phyloP scores from a whole-genome alignment of 352 stramenopile species.

The Pythium sukuiense region DNA sequence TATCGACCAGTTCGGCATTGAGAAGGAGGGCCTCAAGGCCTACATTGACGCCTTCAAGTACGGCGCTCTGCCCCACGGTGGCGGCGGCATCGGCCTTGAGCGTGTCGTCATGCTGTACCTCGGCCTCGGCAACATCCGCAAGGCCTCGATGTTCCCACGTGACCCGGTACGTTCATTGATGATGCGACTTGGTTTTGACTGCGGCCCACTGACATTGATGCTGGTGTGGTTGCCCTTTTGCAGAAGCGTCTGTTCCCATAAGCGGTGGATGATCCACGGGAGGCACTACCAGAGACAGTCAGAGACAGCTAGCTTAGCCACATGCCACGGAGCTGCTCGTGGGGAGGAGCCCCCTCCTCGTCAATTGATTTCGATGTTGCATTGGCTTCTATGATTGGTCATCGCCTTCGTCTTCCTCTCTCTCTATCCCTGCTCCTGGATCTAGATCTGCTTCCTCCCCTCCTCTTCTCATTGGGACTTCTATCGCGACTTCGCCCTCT shows the following conservation, averaged over 20 bases:
- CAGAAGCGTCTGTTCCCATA: slow-evolving; percentile 72
- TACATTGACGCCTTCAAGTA: slow-evolving; percentile 99
- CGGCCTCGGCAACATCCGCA: slow-evolving; percentile 98
- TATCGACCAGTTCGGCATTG: slow-evolving; percentile 84
- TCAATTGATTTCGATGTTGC: background rate
- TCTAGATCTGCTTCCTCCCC: background rate
- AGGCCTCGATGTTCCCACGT: slow-evolving; percentile 98
- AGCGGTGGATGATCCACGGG: slow-evolving; percentile 9
- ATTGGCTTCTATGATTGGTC: background rate
- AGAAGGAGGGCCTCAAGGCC: slow-evolving; percentile 89
- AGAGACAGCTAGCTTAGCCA: background rate
- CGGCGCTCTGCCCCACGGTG: slow-evolving; percentile 97
- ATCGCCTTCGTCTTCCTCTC: background rate
- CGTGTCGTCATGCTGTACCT: slow-evolving; percentile 99
- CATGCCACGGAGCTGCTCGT: background rate
- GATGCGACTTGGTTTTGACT: background rate
- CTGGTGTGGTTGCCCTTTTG: slow-evolving; percentile 6
- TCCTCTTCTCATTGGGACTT: background rate
- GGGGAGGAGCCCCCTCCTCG: background rate
- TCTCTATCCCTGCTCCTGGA: background rate
- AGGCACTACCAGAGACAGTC: background rate
- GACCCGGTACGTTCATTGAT: slow-evolving; percentile 79
- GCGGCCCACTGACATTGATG: slow-evolving; percentile 7
- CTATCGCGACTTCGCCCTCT: background rate
- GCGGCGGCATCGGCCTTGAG: slow-evolving; percentile 98